These are phyloP conservation scores for Cyclotella kingstonii DNA, from an alignment of 108 stramenopile species.

Conservation along the genomic window DNA sequence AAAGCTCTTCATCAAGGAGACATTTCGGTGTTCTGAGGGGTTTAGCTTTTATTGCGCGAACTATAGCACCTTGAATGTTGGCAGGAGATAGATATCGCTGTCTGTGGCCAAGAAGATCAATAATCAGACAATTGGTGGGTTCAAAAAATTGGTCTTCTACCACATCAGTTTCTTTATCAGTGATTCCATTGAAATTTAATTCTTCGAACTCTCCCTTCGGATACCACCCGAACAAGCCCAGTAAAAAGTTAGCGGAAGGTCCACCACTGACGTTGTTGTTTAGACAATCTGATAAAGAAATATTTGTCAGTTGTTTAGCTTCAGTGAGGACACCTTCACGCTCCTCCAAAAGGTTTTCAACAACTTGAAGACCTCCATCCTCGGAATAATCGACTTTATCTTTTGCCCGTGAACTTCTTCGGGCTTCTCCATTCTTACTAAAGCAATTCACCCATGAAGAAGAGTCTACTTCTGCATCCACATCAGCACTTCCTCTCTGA, in stretches of 20 bases:
- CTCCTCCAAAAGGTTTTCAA: conserved; percentile 11
- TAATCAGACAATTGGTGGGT: conserved; percentile 28
- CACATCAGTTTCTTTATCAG: not conserved
- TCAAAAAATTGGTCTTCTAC: conserved; percentile 34
- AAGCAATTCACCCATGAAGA: not conserved
- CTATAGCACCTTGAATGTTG: conserved; percentile 36
- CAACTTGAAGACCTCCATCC: conserved; percentile 11
- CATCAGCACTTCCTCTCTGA: not conserved
- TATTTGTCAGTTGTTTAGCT: not conserved
- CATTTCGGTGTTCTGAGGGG: conserved; percentile 25
- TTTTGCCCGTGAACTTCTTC: conserved; percentile 32
- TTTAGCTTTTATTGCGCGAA: conserved; percentile 23
- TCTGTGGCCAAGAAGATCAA: conserved; percentile 42
- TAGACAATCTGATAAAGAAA: conserved; percentile 6
- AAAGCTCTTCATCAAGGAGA: conserved; percentile 36
- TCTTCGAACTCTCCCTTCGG: conserved; percentile 9
- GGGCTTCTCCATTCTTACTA: conserved; percentile 16
- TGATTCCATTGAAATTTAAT: too few species aligned
- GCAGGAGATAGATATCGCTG: conserved; percentile 37
- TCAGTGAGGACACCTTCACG: not conserved
- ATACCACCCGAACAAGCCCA: conserved; percentile 27
- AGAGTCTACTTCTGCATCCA: not conserved
- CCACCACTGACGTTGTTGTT: conserved; percentile 27
- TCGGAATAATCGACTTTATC: conserved; percentile 36
- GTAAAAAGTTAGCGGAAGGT: conserved; percentile 10